These are phyloP conservation scores for Paramecium sexaurelia DNA, from an alignment of 73 alveolate genomes.

Conservation along the genomic window DNA sequence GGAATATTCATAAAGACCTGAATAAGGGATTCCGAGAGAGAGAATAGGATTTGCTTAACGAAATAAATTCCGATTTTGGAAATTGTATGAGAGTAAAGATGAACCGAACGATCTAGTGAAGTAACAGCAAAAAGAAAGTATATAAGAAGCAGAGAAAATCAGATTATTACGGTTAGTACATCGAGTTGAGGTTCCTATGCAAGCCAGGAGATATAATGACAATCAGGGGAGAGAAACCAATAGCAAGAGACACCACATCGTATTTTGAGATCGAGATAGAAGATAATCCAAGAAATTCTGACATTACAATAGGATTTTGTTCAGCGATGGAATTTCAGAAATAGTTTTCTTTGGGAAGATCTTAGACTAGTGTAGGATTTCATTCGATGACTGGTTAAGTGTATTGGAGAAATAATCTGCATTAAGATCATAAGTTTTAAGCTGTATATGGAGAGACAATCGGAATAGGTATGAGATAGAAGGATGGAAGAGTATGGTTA, in stretches of 20 bases:
- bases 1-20: slow-evolving; percentile 38
- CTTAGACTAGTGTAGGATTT: slow-evolving; percentile 38
- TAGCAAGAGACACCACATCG: not conserved
- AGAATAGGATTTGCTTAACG: not conserved
- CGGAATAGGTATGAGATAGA: slow-evolving; percentile 40
- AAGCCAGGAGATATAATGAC: not conserved
- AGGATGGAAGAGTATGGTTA: slow-evolving; percentile 56
- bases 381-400: slow-evolving; percentile 1
- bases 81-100: not conserved
- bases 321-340: not conserved
- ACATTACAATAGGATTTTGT: slow-evolving; percentile 39
- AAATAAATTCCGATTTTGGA: slow-evolving; percentile 5
- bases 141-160: not conserved
- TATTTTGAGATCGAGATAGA: slow-evolving; percentile 50
- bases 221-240: not conserved
- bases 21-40: slow-evolving; percentile 9
- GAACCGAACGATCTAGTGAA: slow-evolving; percentile 17
- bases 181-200: slow-evolving; percentile 1
- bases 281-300: slow-evolving; percentile 53
- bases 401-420: not conserved
- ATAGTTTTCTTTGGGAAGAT: not conserved
- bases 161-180: slow-evolving; percentile 28
- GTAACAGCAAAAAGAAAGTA: slow-evolving; percentile 26
- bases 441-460: slow-evolving; percentile 55
- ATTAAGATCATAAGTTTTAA: not conserved